phyloP scores from a whole-genome alignment of 2,329 filamentous ascomycete genomes.

The Fusarium verticillioides region DNA sequence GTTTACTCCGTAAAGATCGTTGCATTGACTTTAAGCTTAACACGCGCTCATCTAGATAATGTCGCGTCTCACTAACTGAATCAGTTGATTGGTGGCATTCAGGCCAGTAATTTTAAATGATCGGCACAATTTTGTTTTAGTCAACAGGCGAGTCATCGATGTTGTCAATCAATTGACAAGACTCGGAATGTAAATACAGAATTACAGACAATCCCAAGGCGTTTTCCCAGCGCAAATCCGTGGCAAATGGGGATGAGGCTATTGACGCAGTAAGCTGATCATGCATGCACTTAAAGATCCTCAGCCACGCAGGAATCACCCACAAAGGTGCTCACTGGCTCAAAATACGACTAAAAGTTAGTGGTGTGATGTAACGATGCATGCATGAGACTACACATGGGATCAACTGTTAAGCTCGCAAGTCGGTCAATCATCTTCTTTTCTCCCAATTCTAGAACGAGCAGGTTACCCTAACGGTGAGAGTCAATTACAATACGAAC shows the following conservation, averaged over 20 bases:
- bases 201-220: background rate
- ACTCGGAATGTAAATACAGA: accelerated
- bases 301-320: background rate
- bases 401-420: accelerated
- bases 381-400: background rate
- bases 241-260: background rate
- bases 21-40: background rate
- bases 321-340: background rate
- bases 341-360: background rate
- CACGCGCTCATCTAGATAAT: background rate
- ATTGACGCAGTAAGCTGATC: background rate
- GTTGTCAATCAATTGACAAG: no score
- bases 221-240: background rate
- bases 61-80: background rate
- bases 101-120: background rate
- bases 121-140: background rate
- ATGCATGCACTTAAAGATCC: background rate
- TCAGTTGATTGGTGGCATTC: background rate
- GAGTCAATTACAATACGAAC: background rate
- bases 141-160: background rate
- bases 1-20: no score
- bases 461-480: background rate
- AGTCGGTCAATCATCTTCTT: background rate
- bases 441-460: background rate
- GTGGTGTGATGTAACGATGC: background rate